A percentile compares a stretch with the other conserved stretches of the same genome.
Conservation (phyloP, 2,329 filamentous ascomycete genomes). For the Hymenoscyphus linearis region DNA sequence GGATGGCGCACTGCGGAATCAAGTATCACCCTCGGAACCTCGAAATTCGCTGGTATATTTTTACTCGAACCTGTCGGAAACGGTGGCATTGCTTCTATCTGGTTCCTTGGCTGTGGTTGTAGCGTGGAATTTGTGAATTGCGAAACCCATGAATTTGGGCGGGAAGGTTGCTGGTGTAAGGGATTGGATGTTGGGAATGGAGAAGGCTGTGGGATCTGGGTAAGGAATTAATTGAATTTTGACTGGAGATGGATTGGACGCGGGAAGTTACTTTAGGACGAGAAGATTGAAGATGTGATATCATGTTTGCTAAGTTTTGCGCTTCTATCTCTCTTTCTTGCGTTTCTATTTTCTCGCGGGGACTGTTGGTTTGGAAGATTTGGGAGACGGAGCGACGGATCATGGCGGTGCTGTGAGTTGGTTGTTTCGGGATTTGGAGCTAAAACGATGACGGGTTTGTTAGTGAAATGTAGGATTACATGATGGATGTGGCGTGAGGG, state of each 20-base stretch:
- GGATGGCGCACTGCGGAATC: conserved; percentile 61
- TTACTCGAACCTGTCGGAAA: conserved; percentile 18
- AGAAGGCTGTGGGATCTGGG: conserved; percentile 2
- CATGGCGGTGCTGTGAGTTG: conserved; percentile 1
- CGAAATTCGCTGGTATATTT: not conserved
- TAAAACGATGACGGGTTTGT: not conserved
- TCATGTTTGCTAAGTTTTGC: not conserved
- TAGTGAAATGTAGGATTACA: not conserved
- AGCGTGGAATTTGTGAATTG: not conserved
- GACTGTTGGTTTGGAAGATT: conserved; percentile 5
- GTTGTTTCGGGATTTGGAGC: not conserved
- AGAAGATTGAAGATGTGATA: not conserved
- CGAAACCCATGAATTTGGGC: conserved; percentile 2
- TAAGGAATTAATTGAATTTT: not conserved
- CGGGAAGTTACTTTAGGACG: not conserved
- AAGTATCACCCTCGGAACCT: conserved; percentile 11
- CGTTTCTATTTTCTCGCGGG: not conserved
- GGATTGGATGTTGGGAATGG: conserved; percentile 3
- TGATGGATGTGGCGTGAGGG: not conserved
- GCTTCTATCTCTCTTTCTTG: not conserved
- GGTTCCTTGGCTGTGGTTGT: conserved; percentile 27
- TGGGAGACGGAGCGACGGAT: conserved; percentile 8
- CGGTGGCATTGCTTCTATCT: conserved; percentile 46
- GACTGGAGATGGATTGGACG: not conserved
- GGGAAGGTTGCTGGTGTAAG: conserved; percentile 19